Evolutionary conservation across 179 eudicot species (phyloP).

Genomic region (Corrigiola litoralis): DNA sequence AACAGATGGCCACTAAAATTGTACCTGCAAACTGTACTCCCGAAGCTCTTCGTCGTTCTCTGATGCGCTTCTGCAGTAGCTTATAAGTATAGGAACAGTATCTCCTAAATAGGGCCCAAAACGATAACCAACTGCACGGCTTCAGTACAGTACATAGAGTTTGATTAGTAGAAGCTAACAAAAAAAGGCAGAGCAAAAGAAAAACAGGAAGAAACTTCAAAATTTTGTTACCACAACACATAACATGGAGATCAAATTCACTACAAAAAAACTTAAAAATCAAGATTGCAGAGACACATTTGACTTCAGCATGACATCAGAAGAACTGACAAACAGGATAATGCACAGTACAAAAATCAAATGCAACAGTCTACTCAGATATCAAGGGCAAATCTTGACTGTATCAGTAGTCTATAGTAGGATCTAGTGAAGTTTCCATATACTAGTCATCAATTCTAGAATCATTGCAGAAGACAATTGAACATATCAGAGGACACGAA

Average conservation of each 20-base stretch:
- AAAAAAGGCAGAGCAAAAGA: neutral
- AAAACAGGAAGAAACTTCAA: neutral
- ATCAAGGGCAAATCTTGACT: no score
- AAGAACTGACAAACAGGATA: neutral
- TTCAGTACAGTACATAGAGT: slow-evolving; percentile 18
- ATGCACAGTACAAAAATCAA: neutral
- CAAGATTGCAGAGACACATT: neutral
- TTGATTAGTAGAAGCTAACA: neutral
- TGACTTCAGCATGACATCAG: neutral
- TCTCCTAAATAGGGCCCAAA: slow-evolving; percentile 96
- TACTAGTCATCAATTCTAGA: no score
- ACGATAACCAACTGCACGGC: slow-evolving; percentile 98
- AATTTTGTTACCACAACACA: neutral
- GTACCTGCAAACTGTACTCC: slow-evolving; percentile 95
- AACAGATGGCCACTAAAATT: neutral
- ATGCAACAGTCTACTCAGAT: no score
- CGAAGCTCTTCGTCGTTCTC: slow-evolving; percentile 99
- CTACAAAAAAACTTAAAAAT: neutral
- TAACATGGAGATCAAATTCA: neutral
- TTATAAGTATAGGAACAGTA: slow-evolving; percentile 72
- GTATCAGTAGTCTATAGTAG: no score
- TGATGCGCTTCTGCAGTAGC: slow-evolving; percentile 81
- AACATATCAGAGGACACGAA: no score
- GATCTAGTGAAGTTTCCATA: no score
- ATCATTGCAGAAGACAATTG: no score